Percentiles rank a stretch among this genome's conserved stretches.
phyloP scores from a whole-genome alignment of 2,329 filamentous ascomycete genomes.

The Fusarium sp. region DNA sequence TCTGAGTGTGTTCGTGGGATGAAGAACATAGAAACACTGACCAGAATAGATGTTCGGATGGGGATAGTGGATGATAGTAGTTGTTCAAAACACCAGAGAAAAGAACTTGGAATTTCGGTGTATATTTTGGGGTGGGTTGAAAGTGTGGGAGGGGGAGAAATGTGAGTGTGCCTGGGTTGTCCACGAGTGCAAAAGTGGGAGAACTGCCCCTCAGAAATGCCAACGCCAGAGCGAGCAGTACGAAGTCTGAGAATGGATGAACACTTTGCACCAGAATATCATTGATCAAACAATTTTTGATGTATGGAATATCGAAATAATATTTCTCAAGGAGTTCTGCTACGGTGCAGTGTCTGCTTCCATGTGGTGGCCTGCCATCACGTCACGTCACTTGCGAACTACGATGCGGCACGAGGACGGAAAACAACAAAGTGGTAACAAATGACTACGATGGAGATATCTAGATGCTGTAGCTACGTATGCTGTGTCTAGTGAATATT shows the following conservation, averaged over 20 bases:
- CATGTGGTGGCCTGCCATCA: neutral
- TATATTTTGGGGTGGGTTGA: neutral
- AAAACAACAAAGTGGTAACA: fast-evolving
- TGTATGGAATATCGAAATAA: neutral
- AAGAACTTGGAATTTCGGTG: neutral
- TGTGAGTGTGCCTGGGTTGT: slow-evolving; percentile 5
- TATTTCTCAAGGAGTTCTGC: neutral
- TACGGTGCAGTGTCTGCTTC: too few relatives aligned
- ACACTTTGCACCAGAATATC: neutral
- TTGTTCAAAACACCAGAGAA: neutral
- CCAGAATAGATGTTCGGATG: slow-evolving; percentile 13
- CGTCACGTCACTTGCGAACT: neutral
- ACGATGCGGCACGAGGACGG: too few relatives aligned
- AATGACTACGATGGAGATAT: fast-evolving
- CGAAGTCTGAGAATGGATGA: too few relatives aligned
- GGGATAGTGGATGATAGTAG: slow-evolving; percentile 1
- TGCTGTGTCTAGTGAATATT: fast-evolving
- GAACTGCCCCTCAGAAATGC: neutral
- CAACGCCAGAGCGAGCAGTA: neutral
- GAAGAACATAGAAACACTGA: slow-evolving; percentile 11
- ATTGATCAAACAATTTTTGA: too few relatives aligned
- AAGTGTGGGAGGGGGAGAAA: neutral
- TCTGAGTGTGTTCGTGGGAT: slow-evolving; percentile 13
- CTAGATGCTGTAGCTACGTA: fast-evolving
- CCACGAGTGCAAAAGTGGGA: slow-evolving; percentile 2